Percentiles rank a stretch among this genome's conserved stretches.
These are phyloP conservation scores for Daphne laureola DNA, from an alignment of 441 rosid genomes.

Conservation along the genomic window DNA sequence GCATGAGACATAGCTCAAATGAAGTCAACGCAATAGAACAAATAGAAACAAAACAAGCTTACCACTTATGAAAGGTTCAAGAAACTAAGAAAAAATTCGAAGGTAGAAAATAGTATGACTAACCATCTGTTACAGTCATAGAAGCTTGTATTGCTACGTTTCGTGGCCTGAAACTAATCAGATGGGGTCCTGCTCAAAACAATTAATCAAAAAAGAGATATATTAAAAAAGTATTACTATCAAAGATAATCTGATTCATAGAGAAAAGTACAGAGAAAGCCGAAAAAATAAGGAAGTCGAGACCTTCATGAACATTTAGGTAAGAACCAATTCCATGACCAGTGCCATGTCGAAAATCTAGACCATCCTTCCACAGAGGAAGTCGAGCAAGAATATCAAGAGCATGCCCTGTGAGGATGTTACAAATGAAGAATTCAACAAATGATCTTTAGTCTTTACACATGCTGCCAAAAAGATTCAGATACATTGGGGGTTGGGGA, in stretches of 20 bases:
- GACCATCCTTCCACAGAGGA: slow-evolving; percentile 88
- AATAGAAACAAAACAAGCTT: neutral
- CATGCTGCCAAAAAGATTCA: neutral
- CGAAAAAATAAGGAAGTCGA: slow-evolving; percentile 9
- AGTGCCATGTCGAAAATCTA: slow-evolving; percentile 94
- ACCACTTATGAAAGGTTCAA: neutral
- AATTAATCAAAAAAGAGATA: neutral
- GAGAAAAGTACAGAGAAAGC: slow-evolving; percentile 4
- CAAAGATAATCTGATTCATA: too few species aligned
- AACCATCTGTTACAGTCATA: slow-evolving; percentile 98
- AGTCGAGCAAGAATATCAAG: slow-evolving; percentile 91
- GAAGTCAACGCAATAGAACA: neutral
- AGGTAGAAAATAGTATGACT: slow-evolving; percentile 18
- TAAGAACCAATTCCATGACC: slow-evolving; percentile 99
- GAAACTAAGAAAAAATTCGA: neutral
- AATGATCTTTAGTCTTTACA: slow-evolving; percentile 2
- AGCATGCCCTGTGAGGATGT: slow-evolving; percentile 48
- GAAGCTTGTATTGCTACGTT: slow-evolving; percentile 88
- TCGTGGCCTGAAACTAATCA: slow-evolving; percentile 75
- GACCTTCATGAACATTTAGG: slow-evolving; percentile 93
- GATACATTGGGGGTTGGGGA: too few species aligned
- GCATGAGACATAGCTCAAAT: slow-evolving; percentile 1
- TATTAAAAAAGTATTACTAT: neutral
- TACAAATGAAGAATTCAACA: neutral
- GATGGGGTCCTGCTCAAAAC: slow-evolving; percentile 70